Evolutionary conservation across 257 asterid genomes (phyloP).

Genomic region (Nicotiana paniculata): DNA sequence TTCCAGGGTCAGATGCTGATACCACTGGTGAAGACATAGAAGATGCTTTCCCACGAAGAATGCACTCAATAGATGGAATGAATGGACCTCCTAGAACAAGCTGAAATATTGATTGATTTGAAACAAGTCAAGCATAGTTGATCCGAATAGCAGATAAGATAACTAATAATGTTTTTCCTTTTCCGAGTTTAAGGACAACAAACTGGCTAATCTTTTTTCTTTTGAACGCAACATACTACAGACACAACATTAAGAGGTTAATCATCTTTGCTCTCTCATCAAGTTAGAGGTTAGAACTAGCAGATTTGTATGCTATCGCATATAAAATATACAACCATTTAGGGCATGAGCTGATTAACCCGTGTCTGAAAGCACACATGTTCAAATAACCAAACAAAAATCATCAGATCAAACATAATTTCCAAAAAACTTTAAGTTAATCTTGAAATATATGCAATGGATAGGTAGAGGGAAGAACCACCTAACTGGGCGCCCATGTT

Average conservation of each 20-base stretch:
- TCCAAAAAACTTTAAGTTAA: background rate
- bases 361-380: background rate
- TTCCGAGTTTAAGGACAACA: background rate
- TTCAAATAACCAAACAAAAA: background rate
- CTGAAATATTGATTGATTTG: slow-evolving; percentile 36
- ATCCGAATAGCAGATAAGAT: background rate
- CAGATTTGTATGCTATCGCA: background rate
- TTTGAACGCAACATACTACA: background rate
- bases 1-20: slow-evolving; percentile 76
- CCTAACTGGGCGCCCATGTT: slow-evolving; percentile 90
- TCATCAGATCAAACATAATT: background rate
- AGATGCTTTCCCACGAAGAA: slow-evolving; percentile 68
- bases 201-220: background rate
- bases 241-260: background rate
- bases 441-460: slow-evolving; percentile 5
- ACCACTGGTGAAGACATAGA: slow-evolving; percentile 67
- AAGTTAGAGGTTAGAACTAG: background rate
- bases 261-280: background rate
- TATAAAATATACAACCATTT: background rate
- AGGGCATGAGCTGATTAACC: background rate
- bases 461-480: slow-evolving; percentile 45
- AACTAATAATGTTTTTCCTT: background rate
- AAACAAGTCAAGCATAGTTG: slow-evolving; percentile 16
- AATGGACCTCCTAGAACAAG: slow-evolving; percentile 93
- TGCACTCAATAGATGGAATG: slow-evolving; percentile 70